phyloP scores from a whole-genome alignment of 1,284 basidiomycete species.

The Cutaneotrichosporon daszewskae region DNA sequence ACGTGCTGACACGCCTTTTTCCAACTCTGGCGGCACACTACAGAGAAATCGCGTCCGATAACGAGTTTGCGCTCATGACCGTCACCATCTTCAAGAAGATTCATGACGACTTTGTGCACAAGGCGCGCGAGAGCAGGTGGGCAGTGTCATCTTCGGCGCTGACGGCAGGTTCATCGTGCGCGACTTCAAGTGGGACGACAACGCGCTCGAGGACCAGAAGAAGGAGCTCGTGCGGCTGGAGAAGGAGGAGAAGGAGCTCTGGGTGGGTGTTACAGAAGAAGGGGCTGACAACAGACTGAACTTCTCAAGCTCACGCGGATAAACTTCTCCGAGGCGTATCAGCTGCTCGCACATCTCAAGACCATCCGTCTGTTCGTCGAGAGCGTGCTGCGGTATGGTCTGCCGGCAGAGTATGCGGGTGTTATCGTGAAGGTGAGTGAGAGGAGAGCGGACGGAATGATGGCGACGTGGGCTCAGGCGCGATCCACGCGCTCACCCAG shows the following conservation, averaged over 20 bases:
- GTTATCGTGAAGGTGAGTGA: slow-evolving; percentile 69
- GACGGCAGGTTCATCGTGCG: slow-evolving; percentile 72
- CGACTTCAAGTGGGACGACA: slow-evolving; percentile 90
- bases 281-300: slow-evolving; percentile 64
- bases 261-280: slow-evolving; percentile 66
- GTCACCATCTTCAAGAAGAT: slow-evolving; percentile 89
- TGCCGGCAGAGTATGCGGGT: slow-evolving; percentile 86
- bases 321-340: slow-evolving; percentile 96
- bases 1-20: background rate
- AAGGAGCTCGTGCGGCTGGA: slow-evolving; percentile 75
- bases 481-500: no score
- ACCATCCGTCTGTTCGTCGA: slow-evolving; percentile 87
- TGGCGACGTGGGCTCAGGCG: background rate
- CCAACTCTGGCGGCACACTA: background rate
- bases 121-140: slow-evolving; percentile 91
- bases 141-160: slow-evolving; percentile 4
- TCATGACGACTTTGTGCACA: slow-evolving; percentile 88
- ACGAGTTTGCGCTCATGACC: slow-evolving; percentile 80
- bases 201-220: slow-evolving; percentile 72
- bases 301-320: slow-evolving; percentile 85
- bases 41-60: slow-evolving; percentile 68
- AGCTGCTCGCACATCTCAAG: slow-evolving; percentile 90
- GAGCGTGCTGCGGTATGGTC: slow-evolving; percentile 89
- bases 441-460: background rate
- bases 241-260: slow-evolving; percentile 90